Percentiles rank a stretch among this genome's conserved stretches.
Evolutionary conservation across 306 rosid species (phyloP).

Genomic region (Dryas alaskensis): DNA sequence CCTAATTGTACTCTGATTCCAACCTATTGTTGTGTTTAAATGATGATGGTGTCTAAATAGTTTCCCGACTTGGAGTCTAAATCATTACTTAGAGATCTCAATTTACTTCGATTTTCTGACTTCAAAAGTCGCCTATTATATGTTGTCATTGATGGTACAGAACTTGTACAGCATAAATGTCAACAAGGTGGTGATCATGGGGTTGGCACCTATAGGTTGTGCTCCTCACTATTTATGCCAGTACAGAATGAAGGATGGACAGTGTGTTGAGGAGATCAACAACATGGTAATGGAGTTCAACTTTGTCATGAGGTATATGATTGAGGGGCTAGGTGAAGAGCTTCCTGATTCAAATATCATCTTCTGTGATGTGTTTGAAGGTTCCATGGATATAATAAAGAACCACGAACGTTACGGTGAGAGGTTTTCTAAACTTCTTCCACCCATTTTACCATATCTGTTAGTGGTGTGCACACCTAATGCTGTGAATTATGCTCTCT

Average conservation of each 20-base stretch:
- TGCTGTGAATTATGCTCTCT: slow-evolving; percentile 20
- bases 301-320: slow-evolving; percentile 68
- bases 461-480: slow-evolving; percentile 11
- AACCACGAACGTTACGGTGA: slow-evolving; percentile 66
- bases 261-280: slow-evolving; percentile 68
- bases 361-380: slow-evolving; percentile 71
- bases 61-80: not conserved
- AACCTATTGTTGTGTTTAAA: not conserved
- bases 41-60: not conserved
- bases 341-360: slow-evolving; percentile 51
- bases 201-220: slow-evolving; percentile 92
- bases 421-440: not conserved
- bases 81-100: not conserved
- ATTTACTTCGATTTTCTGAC: not conserved
- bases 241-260: slow-evolving; percentile 54
- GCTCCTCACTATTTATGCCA: slow-evolving; percentile 78
- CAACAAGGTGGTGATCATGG: slow-evolving; percentile 70
- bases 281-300: slow-evolving; percentile 78
- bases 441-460: slow-evolving; percentile 4
- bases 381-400: slow-evolving; percentile 75
- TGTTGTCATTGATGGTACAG: slow-evolving; percentile 40
- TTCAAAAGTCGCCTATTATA: not conserved
- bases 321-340: slow-evolving; percentile 55
- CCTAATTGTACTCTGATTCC: not conserved
- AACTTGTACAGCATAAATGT: slow-evolving; percentile 67